phyloP scores from a whole-genome alignment of 2,329 filamentous ascomycete species.

The Phaeophleospora eucalypticola region DNA sequence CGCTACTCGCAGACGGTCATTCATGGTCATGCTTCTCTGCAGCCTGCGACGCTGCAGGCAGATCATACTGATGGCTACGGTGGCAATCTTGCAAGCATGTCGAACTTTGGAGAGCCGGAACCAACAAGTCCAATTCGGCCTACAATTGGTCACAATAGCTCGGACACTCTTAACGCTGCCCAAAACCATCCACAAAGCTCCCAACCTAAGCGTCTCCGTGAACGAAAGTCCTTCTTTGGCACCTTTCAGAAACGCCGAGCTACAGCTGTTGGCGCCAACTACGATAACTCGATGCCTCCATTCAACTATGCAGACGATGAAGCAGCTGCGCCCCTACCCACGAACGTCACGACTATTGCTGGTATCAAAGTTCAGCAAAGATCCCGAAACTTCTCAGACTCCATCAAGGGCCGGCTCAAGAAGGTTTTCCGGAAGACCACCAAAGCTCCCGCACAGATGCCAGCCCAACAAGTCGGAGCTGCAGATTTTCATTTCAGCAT shows the following conservation, averaged over 20 bases:
- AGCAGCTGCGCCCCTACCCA: conserved; percentile 12
- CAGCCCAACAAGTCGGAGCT: conserved; percentile 50
- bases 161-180: no score
- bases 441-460: conserved; percentile 38
- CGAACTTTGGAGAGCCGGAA: conserved; percentile 6
- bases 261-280: conserved; percentile 11
- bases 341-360: background rate
- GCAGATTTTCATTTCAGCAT: conserved; percentile 24
- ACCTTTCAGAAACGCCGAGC: conserved; percentile 41
- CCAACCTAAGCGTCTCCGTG: conserved; percentile 38
- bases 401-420: conserved; percentile 59
- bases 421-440: conserved; percentile 49
- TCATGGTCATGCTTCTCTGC: conserved; percentile 14
- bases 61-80: conserved; percentile 11
- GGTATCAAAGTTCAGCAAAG: conserved; percentile 21
- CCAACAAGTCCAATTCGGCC: no score
- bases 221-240: conserved; percentile 41
- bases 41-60: conserved; percentile 10
- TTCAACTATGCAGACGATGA: conserved; percentile 26
- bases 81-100: conserved; percentile 8
- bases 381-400: conserved; percentile 59
- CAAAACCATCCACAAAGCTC: conserved; percentile 26
- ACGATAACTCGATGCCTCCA: conserved; percentile 26
- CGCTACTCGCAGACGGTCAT: conserved; percentile 13
- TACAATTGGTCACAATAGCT: no score